Evolutionary conservation across 1,284 basidiomycete species (phyloP).

Genomic region (Caloboletus firmus): DNA sequence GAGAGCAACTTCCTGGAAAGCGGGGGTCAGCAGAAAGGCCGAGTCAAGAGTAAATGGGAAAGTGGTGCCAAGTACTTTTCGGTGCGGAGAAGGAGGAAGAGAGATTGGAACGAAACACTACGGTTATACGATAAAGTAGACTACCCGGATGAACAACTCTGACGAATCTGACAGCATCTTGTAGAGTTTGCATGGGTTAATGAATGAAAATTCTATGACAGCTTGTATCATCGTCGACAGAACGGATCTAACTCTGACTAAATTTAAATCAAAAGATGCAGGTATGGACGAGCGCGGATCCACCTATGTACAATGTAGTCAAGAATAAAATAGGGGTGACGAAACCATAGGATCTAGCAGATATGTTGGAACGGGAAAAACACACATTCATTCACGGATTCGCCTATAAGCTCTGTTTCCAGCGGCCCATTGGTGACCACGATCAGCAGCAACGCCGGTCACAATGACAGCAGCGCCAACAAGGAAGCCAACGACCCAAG

Average conservation of each 20-base stretch:
- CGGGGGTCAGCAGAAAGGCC: conserved; percentile 66
- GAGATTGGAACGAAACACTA: conserved; percentile 86
- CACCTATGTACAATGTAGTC: neutral
- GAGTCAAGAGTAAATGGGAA: conserved; percentile 65
- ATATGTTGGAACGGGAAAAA: neutral
- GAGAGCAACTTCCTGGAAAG: conserved; percentile 59
- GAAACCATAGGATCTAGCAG: neutral
- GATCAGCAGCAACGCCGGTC: conserved; percentile 66
- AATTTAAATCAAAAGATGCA: neutral
- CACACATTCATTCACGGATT: conserved; percentile 38
- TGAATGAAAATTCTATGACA: neutral
- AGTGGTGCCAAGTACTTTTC: conserved; percentile 75
- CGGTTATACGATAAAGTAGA: conserved; percentile 72
- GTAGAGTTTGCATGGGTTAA: neutral
- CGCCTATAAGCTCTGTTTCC: conserved; percentile 67
- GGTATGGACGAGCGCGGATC: conserved; percentile 14
- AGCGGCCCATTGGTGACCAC: conserved; percentile 71
- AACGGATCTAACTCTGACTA: neutral
- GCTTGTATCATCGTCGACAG: neutral
- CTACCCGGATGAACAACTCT: conserved; percentile 28
- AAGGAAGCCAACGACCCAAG: conserved; percentile 59
- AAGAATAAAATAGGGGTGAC: neutral
- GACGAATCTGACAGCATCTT: conserved; percentile 3
- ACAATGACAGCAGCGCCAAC: conserved; percentile 54
- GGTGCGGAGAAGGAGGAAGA: conserved; percentile 70